Conservation (phyloP, 192 early-diverging fungal genomes). For the Podila epicladia region DNA sequence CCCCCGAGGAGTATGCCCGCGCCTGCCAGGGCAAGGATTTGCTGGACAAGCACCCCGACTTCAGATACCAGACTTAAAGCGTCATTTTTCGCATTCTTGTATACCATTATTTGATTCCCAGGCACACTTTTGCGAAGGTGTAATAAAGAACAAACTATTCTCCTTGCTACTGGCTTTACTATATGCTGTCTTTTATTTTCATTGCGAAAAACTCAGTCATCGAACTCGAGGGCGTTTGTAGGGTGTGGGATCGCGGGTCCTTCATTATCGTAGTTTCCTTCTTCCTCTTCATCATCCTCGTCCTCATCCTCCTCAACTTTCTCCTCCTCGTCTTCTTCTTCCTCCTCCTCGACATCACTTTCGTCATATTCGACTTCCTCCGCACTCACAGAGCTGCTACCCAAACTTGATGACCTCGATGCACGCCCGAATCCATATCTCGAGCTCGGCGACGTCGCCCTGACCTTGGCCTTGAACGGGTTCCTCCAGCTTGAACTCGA, state of each 20-base stretch:
- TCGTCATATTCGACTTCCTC: conserved; percentile 5
- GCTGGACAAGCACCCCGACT: conserved; percentile 5
- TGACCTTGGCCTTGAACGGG: too few relatives aligned
- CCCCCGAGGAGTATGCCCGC: conserved; percentile 1
- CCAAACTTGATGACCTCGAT: neutral
- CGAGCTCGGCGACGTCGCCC: neutral
- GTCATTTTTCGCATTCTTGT: too few relatives aligned
- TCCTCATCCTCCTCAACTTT: conserved; percentile 3
- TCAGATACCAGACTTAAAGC: conserved; percentile 5
- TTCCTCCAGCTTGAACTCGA: neutral
- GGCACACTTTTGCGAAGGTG: too few relatives aligned
- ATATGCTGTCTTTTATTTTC: too few relatives aligned
- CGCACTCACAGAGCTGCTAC: neutral
- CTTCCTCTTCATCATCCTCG: conserved; percentile 17
- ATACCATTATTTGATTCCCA: too few relatives aligned
- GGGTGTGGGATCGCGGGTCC: conserved; percentile 21
- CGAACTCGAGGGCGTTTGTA: conserved; percentile 19
- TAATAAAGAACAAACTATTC: too few relatives aligned
- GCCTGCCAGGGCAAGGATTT: neutral
- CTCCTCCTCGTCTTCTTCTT: conserved; percentile 7
- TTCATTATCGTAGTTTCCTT: conserved; percentile 29
- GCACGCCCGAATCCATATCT: neutral
- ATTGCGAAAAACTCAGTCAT: neutral
- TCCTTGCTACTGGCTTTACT: too few relatives aligned
- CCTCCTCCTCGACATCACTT: conserved; percentile 4